A percentile compares a stretch with the other conserved stretches of the same genome.
Conservation (phyloP, 1,139 yeast species). For the Candida tunisiensis region DNA sequence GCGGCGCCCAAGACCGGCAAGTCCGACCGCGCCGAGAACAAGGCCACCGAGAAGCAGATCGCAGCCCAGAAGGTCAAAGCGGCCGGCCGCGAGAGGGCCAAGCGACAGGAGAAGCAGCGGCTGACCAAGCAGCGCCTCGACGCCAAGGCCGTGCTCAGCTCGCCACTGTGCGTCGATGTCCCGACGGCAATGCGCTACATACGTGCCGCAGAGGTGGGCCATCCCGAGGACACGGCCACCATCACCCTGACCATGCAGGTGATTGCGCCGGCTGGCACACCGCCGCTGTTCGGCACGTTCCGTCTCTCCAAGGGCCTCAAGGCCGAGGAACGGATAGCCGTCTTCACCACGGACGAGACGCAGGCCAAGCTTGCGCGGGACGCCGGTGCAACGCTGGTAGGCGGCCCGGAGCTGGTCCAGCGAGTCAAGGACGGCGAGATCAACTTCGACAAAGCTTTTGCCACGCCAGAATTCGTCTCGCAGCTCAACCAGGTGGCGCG, state of each 20-base stretch:
- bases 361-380: constrained; percentile 34
- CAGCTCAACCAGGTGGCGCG: constrained; percentile 54
- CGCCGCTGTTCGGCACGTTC: constrained; percentile 59
- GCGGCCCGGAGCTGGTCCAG: constrained; percentile 50
- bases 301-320: constrained; percentile 62
- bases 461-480: constrained; percentile 64
- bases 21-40: too few species aligned
- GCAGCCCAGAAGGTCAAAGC: constrained; percentile 12
- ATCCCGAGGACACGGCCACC: constrained; percentile 50
- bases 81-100: constrained; percentile 11
- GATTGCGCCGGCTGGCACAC: constrained; percentile 67
- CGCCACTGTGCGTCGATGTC: constrained; percentile 54
- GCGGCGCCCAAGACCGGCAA: constrained; percentile 4
- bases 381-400: constrained; percentile 46
- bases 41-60: constrained; percentile 11
- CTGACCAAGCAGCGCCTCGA: constrained; percentile 9
- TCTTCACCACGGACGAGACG: constrained; percentile 45
- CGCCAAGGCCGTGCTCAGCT: constrained; percentile 8
- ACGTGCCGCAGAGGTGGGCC: constrained; percentile 84
- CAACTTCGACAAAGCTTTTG: constrained; percentile 62
- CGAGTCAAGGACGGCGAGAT: constrained; percentile 44
- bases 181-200: constrained; percentile 60
- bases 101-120: constrained; percentile 9
- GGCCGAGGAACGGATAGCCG: constrained; percentile 40
- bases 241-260: constrained; percentile 48